These are phyloP conservation scores for Bondarzewia mesenterica DNA, from an alignment of 1,284 basidiomycete genomes.

Conservation along the genomic window DNA sequence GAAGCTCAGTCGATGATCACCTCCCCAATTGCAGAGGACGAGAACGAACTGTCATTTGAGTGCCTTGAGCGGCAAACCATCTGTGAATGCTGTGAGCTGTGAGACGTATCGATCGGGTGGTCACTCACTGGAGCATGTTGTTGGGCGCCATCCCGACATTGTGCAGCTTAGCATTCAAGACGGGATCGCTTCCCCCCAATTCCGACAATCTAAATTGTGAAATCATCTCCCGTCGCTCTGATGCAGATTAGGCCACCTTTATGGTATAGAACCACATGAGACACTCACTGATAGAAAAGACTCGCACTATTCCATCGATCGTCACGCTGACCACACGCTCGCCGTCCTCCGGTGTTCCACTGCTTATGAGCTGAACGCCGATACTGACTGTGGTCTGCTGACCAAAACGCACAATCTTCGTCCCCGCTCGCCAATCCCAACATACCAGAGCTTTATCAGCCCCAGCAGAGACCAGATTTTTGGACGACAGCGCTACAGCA, in stretches of 20 bases:
- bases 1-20: neutral
- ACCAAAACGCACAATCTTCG: conserved; percentile 84
- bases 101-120: neutral
- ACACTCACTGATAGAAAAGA: conserved; percentile 77
- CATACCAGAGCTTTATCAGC: conserved; percentile 87
- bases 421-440: conserved; percentile 83
- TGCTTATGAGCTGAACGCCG: conserved; percentile 75
- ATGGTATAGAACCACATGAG: neutral
- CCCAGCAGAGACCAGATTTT: conserved; percentile 83
- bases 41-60: conserved; percentile 74
- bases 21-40: neutral
- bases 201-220: conserved; percentile 84
- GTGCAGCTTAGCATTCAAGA: conserved; percentile 54
- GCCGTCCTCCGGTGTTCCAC: conserved; percentile 45
- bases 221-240: conserved; percentile 78
- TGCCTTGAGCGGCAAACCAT: conserved; percentile 88
- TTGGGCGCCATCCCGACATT: conserved; percentile 73
- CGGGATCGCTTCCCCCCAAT: conserved; percentile 61
- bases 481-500: conserved; percentile 78
- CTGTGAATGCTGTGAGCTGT: conserved; percentile 25
- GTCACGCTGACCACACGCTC: conserved; percentile 83
- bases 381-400: conserved; percentile 91
- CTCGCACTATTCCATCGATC: conserved; percentile 85
- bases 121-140: conserved; percentile 71
- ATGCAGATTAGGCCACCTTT: conserved; percentile 2